Base-by-base conservation (phyloP, 2,329 filamentous ascomycete genomes). In the Neonectria coccinea region DNA sequence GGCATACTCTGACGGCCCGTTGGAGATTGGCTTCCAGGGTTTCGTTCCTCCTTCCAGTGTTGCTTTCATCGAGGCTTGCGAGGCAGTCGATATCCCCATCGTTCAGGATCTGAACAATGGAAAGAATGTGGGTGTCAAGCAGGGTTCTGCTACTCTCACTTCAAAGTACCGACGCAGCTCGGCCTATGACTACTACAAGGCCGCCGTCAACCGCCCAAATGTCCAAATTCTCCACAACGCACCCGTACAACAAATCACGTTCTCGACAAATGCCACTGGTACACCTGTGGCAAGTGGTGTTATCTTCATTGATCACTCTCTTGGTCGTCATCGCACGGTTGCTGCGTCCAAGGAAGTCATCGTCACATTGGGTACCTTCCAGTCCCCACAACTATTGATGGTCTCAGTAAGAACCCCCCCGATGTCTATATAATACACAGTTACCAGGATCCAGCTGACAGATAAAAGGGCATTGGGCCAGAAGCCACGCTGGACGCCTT, bases 31-130 rank as follows among this genome's bases (percentile, higher is more conserved):
- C 27, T 71, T 56, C 54, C 70, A 75, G 52, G 71, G 73, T 6
- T 74, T 74, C 59, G 75, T 77, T 29, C 73, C 73, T n/a, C 67
- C 68, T 12, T 73, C 75, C 6, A 70, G 71, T 25, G 65, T 71
- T 6, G 75, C 66, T 36, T 78, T 75, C 59, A 72, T 75, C 36
- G 64, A 69, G n/a, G 60, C 67, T 29, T 59, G 63, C 48, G 70
- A 68, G 20, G 70, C 69, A 5, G 56, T 65, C 16, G 66, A 59
- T 51, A 69, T 70, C 8, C 73, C 65, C 16, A 68, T 75, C 29
- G 69, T 75, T 41, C 18, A 70, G 25, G 73, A 75, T 33, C 58
- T 71, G 25, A 74, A 74, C 67, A 68, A 55, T 20, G 73, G 73
- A 11, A 74, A 72, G 25, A 70, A 70, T 56, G 69, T 70, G 1